Percentiles rank a stretch among this genome's conserved stretches.
Conservation (phyloP, 2,329 filamentous ascomycete genomes). For the Arthrobotrys conoides region DNA sequence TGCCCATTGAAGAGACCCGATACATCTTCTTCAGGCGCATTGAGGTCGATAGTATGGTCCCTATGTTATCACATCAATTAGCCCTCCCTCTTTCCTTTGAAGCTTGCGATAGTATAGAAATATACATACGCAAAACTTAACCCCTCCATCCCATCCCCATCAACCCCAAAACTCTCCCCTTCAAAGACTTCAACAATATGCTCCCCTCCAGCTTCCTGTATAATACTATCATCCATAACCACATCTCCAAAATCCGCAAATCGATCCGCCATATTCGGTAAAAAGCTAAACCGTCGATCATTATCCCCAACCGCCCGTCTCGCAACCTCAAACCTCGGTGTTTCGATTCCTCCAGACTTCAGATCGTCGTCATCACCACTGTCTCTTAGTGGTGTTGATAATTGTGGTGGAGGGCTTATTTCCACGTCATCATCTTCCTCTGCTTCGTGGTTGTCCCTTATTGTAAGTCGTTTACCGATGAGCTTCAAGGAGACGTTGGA, state of each 20-base stretch:
- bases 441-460: conserved; percentile 47
- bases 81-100: not conserved
- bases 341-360: conserved; percentile 29
- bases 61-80: conserved; percentile 15
- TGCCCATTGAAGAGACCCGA: conserved; percentile 43
- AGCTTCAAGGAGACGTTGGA: conserved; percentile 41
- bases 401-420: conserved; percentile 44
- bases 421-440: conserved; percentile 50
- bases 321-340: conserved; percentile 43
- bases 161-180: conserved; percentile 32
- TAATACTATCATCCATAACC: conserved; percentile 47
- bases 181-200: conserved; percentile 26
- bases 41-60: conserved; percentile 36
- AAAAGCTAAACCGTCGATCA: conserved; percentile 49
- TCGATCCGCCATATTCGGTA: conserved; percentile 45
- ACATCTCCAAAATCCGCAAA: conserved; percentile 49
- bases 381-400: conserved; percentile 44
- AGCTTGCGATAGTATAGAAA: not conserved
- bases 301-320: conserved; percentile 47
- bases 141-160: conserved; percentile 40
- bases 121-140: conserved; percentile 54
- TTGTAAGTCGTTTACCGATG: conserved; percentile 42
- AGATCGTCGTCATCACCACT: conserved; percentile 30
- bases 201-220: conserved; percentile 25
- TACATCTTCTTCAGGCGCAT: conserved; percentile 36